These are phyloP conservation scores for Geosmithia morbida DNA, from an alignment of 2,329 filamentous ascomycete genomes.

Conservation along the genomic window DNA sequence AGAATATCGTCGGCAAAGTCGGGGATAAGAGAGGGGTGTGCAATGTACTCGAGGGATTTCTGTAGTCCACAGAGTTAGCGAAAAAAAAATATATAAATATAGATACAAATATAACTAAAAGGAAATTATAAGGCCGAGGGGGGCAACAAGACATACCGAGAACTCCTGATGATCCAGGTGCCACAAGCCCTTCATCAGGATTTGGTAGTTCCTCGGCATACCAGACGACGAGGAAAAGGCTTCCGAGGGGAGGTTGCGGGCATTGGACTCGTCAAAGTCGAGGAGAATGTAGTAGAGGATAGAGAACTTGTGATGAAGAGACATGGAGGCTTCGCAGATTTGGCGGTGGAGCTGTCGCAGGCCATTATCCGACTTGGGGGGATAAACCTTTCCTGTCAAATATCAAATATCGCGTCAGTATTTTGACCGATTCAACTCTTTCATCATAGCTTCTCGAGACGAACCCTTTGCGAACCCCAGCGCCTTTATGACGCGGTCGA, in stretches of 20 bases:
- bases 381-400: constrained; percentile 32
- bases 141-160: constrained; percentile 22
- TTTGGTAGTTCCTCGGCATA: constrained; percentile 61
- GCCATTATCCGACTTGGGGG: constrained; percentile 53
- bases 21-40: constrained; percentile 64
- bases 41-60: constrained; percentile 59
- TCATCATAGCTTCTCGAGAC: neutral
- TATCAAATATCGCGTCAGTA: neutral
- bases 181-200: constrained; percentile 75
- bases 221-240: constrained; percentile 47
- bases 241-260: constrained; percentile 34
- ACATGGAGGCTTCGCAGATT: constrained; percentile 49
- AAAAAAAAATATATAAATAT: neutral
- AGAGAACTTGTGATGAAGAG: constrained; percentile 66
- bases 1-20: constrained; percentile 79
- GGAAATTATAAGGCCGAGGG: neutral
- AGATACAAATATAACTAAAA: too few species aligned
- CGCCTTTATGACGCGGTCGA: constrained; percentile 61
- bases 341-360: constrained; percentile 56
- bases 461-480: constrained; percentile 56
- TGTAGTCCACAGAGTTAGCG: constrained; percentile 30
- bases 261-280: constrained; percentile 47
- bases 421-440: constrained; percentile 10
- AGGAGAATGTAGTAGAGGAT: constrained; percentile 74
- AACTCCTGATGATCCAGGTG: constrained; percentile 61